Evolutionary conservation across 208 protist genomes (phyloP).

Genomic region (Endotrypanum monterogeii): DNA sequence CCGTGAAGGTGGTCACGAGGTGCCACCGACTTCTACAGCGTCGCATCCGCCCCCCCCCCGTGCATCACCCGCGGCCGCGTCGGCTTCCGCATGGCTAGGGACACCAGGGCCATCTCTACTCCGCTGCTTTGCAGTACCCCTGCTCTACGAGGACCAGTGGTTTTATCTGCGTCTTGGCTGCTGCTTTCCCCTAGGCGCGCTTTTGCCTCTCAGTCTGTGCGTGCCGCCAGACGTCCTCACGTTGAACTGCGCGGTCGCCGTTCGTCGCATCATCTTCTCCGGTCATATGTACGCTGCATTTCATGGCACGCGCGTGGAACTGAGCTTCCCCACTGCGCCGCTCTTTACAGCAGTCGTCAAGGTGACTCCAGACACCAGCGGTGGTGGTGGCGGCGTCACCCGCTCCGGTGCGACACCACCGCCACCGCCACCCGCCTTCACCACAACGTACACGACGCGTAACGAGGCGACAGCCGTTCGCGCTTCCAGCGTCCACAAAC

Average conservation of each 20-base stretch:
- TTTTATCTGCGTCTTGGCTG: constrained; percentile 61
- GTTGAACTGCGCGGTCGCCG: constrained; percentile 49
- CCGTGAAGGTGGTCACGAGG: neutral
- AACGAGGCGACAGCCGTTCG: constrained; percentile 15
- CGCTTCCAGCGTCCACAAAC: neutral
- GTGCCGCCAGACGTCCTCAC: constrained; percentile 74
- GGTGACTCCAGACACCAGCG: constrained; percentile 21
- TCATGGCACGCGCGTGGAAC: constrained; percentile 47
- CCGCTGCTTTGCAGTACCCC: constrained; percentile 66
- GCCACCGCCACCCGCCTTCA: constrained; percentile 14
- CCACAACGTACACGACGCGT: constrained; percentile 22
- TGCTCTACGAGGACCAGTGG: constrained; percentile 74
- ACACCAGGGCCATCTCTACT: constrained; percentile 18
- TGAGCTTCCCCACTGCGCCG: constrained; percentile 66
- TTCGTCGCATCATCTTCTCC: constrained; percentile 62
- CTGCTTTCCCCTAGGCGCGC: constrained; percentile 52
- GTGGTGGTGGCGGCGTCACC: neutral
- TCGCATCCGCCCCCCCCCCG: neutral
- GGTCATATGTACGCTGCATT: constrained; percentile 62
- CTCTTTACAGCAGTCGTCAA: constrained; percentile 70
- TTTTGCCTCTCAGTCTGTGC: constrained; percentile 45
- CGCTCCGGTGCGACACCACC: neutral
- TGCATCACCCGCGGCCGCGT: neutral
- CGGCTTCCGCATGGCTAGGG: neutral
- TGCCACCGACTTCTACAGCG: neutral